Evolutionary conservation across 768 basidiomycete genomes (phyloP).

Genomic region (Boletus rubescentipes): DNA sequence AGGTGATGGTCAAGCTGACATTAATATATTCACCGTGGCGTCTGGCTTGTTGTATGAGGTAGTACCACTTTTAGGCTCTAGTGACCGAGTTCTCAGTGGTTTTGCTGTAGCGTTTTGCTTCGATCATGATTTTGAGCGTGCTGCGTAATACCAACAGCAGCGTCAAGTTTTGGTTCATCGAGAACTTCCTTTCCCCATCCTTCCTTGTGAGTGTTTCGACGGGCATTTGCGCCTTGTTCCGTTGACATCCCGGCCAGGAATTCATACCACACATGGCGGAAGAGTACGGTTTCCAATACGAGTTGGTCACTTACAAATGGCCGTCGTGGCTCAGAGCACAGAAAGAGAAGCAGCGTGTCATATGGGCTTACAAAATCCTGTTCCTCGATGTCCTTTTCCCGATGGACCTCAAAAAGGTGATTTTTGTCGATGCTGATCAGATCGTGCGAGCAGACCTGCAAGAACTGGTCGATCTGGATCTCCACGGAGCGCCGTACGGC

Average conservation of each 20-base stretch:
- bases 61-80: constrained; percentile 2
- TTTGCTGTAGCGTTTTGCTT: constrained; percentile 77
- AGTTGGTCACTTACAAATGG: constrained; percentile 99
- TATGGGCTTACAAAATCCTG: constrained; percentile 99
- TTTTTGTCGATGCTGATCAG: constrained; percentile 98
- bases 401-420: constrained; percentile 98
- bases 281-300: constrained; percentile 93
- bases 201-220: constrained; percentile 66
- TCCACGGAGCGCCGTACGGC: constrained; percentile 91
- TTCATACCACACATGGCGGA: constrained; percentile 92
- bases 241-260: constrained; percentile 51
- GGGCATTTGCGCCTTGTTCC: neutral
- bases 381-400: constrained; percentile 99
- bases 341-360: constrained; percentile 96
- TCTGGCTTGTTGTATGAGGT: constrained; percentile 97
- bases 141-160: constrained; percentile 89
- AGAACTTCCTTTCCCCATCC: constrained; percentile 97
- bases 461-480: constrained; percentile 89
- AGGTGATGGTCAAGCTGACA: constrained; percentile 67
- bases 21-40: constrained; percentile 99
- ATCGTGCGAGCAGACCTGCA: constrained; percentile 96
- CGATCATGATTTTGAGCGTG: constrained; percentile 98
- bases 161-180: constrained; percentile 99
- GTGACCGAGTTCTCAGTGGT: neutral
- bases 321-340: constrained; percentile 97